Percentiles rank a stretch among this genome's conserved stretches.
phyloP scores from a whole-genome alignment of 345 rosid species.

The Clausena lansium region DNA sequence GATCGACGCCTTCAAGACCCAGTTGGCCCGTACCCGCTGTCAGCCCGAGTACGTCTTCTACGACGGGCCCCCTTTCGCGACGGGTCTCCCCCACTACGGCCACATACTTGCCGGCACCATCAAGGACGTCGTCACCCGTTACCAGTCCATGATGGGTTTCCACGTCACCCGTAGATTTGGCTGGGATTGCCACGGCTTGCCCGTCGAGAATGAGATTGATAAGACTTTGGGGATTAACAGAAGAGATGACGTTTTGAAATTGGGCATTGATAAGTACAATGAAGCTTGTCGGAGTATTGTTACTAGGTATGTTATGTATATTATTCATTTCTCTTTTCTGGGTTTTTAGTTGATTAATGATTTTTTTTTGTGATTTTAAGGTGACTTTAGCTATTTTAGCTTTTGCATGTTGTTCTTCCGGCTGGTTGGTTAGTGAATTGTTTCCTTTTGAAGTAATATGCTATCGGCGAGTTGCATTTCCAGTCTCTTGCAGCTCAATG shows the following conservation, averaged over 20 bases:
- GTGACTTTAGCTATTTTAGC: not conserved
- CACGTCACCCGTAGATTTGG: slow-evolving; percentile 97
- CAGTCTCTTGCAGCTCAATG: not conserved
- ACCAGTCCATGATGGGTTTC: slow-evolving; percentile 83
- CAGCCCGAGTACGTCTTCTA: slow-evolving; percentile 84
- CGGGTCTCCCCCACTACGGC: slow-evolving; percentile 96
- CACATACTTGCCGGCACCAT: slow-evolving; percentile 97
- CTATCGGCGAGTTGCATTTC: not conserved
- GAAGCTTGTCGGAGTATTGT: slow-evolving; percentile 92
- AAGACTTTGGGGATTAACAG: slow-evolving; percentile 55
- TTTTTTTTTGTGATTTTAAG: no score
- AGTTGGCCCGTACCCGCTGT: slow-evolving; percentile 53
- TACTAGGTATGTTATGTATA: slow-evolving; percentile 32
- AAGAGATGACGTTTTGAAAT: slow-evolving; percentile 58
- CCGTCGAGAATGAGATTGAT: slow-evolving; percentile 93
- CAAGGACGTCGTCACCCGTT: slow-evolving; percentile 89
- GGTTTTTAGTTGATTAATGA: not conserved
- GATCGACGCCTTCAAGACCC: slow-evolving; percentile 84
- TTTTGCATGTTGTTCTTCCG: not conserved
- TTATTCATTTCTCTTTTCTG: not conserved
- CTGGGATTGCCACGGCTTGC: slow-evolving; percentile 98
- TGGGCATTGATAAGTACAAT: slow-evolving; percentile 89
- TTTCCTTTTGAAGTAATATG: not conserved
- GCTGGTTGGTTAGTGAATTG: not conserved
- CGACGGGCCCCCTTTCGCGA: slow-evolving; percentile 98